Percentiles rank a stretch among this genome's conserved stretches.
These are phyloP conservation scores for Gossypium turneri DNA, from an alignment of 345 rosid species.

Conservation along the genomic window DNA sequence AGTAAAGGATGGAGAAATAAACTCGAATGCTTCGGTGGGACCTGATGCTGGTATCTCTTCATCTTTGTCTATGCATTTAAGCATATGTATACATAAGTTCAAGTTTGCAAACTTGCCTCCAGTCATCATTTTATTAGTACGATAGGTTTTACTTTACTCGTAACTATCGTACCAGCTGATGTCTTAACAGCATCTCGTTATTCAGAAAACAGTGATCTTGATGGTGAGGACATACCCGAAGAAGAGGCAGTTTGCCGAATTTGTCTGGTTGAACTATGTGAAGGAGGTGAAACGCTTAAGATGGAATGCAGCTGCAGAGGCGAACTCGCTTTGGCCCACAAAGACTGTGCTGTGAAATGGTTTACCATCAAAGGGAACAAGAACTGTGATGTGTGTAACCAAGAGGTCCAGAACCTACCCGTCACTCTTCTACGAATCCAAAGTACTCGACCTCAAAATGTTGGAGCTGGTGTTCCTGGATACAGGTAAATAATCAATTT, in stretches of 20 bases:
- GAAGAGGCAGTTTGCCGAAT: conserved; percentile 96
- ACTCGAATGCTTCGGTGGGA: conserved; percentile 34
- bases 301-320: conserved; percentile 99
- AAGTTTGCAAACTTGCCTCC: not conserved
- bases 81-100: not conserved
- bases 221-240: conserved; percentile 86
- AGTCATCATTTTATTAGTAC: not conserved
- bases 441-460: conserved; percentile 36
- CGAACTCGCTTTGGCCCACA: conserved; percentile 89
- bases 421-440: conserved; percentile 78
- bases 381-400: conserved; percentile 84
- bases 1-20: conserved; percentile 54
- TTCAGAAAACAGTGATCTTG: conserved; percentile 52
- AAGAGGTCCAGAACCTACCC: conserved; percentile 83
- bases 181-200: conserved; percentile 18
- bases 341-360: conserved; percentile 94
- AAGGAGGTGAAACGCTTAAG: conserved; percentile 94
- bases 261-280: conserved; percentile 79
- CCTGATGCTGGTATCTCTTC: conserved; percentile 39
- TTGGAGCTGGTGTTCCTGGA: conserved; percentile 34
- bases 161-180: not conserved
- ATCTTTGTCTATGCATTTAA: not conserved
- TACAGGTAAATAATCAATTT: conserved; percentile 38
- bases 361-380: conserved; percentile 90
- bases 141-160: not conserved